A percentile compares a stretch with the other conserved stretches of the same genome.
phyloP scores from a whole-genome alignment of 2,329 filamentous ascomycete species.

The Fusarium nisikadoi region DNA sequence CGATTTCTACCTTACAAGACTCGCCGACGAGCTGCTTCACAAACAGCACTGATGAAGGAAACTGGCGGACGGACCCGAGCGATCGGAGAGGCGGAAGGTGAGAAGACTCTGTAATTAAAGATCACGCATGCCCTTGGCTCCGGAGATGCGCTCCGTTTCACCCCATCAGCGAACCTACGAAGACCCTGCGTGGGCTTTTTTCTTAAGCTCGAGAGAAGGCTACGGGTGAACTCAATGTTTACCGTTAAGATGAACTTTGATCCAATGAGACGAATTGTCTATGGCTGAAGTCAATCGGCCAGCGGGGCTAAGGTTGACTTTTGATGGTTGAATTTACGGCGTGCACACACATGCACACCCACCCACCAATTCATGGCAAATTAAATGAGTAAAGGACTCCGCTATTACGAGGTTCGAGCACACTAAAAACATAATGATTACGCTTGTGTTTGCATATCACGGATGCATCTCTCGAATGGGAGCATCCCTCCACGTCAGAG shows the following conservation, averaged over 20 bases:
- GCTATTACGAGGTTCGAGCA: slow-evolving; percentile 13
- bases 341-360: not conserved
- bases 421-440: slow-evolving; percentile 11
- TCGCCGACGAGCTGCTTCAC: slow-evolving; percentile 72
- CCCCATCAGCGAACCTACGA: not conserved
- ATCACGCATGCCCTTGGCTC: not conserved
- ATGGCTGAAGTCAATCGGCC: slow-evolving; percentile 5
- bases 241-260: not conserved
- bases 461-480: not conserved
- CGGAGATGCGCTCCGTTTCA: not conserved
- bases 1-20: slow-evolving; percentile 78
- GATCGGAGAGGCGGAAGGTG: not conserved
- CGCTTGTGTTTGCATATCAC: slow-evolving; percentile 8
- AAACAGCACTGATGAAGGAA: slow-evolving; percentile 21
- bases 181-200: slow-evolving; percentile 2
- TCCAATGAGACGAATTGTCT: slow-evolving; percentile 3
- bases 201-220: not conserved
- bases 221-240: not conserved
- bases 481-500: not conserved
- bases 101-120: not conserved
- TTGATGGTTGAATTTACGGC: not conserved
- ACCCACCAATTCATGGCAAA: not conserved
- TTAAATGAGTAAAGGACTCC: slow-evolving; percentile 10
- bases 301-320: slow-evolving; percentile 4
- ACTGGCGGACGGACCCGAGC: not conserved